phyloP scores from a whole-genome alignment of 495 filamentous ascomycete species.

The Talaromyces wortmannii region DNA sequence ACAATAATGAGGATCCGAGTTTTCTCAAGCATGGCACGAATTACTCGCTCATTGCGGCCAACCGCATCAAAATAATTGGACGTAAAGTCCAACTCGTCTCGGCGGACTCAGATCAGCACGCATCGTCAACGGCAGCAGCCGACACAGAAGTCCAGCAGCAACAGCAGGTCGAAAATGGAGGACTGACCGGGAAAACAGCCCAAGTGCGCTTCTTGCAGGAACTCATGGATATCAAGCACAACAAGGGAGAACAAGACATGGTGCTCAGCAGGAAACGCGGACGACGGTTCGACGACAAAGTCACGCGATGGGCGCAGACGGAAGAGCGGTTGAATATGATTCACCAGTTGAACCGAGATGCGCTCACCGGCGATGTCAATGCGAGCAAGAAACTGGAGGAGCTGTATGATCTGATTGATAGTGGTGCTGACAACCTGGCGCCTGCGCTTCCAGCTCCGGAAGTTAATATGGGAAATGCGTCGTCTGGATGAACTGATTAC shows the following conservation, averaged over 20 bases:
- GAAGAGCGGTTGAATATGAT: conserved; percentile 32
- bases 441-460: neutral
- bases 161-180: too few relatives aligned
- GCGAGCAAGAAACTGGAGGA: conserved; percentile 25
- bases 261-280: conserved; percentile 27
- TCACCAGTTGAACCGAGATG: conserved; percentile 23
- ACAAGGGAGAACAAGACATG: conserved; percentile 36
- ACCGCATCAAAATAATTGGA: conserved; percentile 41
- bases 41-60: conserved; percentile 58
- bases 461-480: neutral
- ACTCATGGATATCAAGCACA: conserved; percentile 31
- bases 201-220: conserved; percentile 39
- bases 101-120: neutral
- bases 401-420: conserved; percentile 16
- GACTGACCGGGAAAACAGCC: conserved; percentile 10
- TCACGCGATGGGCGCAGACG: conserved; percentile 31
- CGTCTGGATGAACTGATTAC: neutral
- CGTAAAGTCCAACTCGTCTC: conserved; percentile 35
- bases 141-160: neutral
- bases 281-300: conserved; percentile 22
- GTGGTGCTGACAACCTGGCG: neutral
- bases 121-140: neutral
- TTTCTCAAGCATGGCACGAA: conserved; percentile 29
- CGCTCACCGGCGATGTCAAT: conserved; percentile 24
- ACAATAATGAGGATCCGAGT: conserved; percentile 21